Evolutionary conservation across 495 filamentous ascomycete species (phyloP).

Genomic region (Xanthoparmelia taractica): DNA sequence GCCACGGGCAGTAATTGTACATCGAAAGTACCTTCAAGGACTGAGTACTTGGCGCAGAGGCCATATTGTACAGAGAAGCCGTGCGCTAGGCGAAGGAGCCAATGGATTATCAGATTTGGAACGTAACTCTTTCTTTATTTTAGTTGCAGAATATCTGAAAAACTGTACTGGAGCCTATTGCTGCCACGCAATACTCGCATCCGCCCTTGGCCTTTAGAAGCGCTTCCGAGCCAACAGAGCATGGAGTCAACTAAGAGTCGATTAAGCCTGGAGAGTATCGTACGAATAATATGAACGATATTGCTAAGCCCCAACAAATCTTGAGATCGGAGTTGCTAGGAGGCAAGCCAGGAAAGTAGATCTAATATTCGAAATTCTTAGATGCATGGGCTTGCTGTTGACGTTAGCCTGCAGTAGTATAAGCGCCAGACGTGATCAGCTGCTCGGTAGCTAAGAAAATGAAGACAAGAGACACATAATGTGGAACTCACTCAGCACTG

Average conservation of each 20-base stretch:
- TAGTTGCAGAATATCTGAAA: neutral
- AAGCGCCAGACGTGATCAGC: neutral
- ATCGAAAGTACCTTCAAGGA: conserved; percentile 57
- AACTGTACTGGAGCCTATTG: neutral
- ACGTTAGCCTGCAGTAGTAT: neutral
- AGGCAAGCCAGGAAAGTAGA: neutral
- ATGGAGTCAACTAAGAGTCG: neutral
- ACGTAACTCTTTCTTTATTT: neutral
- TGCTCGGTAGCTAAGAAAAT: neutral
- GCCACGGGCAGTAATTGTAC: neutral
- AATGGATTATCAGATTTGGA: neutral
- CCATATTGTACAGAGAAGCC: conserved; percentile 37
- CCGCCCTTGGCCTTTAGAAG: neutral
- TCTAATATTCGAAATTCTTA: neutral
- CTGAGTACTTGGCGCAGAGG: conserved; percentile 60
- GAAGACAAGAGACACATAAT: too few relatives aligned
- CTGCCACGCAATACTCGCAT: neutral
- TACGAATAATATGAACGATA: neutral
- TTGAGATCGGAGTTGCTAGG: neutral
- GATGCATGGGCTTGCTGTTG: neutral
- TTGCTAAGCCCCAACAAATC: neutral
- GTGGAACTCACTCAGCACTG: neutral
- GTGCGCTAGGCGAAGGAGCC: neutral
- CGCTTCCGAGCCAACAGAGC: neutral
- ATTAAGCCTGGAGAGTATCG: neutral